phyloP scores from a whole-genome alignment of 768 basidiomycete genomes.

The Tulasnella sp. region DNA sequence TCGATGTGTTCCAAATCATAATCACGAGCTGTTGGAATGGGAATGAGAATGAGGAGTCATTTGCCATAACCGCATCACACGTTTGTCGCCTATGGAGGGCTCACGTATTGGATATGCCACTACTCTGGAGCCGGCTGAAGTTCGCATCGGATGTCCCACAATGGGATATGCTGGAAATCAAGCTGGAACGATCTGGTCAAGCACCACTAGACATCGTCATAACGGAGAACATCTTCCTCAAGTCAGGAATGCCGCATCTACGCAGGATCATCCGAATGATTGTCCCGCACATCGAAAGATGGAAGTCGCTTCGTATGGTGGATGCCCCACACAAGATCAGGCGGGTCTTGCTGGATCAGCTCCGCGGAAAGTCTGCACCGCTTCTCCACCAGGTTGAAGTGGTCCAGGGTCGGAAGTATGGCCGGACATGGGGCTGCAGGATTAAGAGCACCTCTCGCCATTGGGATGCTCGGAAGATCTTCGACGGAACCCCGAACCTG shows the following conservation, averaged over 20 bases:
- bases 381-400: background rate
- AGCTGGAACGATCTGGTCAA: background rate
- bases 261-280: background rate
- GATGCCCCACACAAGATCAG: background rate
- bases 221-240: background rate
- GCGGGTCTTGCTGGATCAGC: background rate
- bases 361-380: background rate
- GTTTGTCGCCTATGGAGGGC: too few species aligned
- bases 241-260: background rate
- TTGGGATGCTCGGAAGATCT: background rate
- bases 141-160: background rate
- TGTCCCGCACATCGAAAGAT: background rate
- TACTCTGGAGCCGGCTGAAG: background rate
- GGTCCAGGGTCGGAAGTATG: background rate
- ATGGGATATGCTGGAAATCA: background rate
- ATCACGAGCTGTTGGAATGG: background rate
- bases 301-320: background rate
- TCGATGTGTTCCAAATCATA: too few species aligned
- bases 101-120: background rate
- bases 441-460: background rate
- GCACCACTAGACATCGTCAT: background rate
- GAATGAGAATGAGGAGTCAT: background rate
- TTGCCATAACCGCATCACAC: too few species aligned
- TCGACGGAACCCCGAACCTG: background rate
- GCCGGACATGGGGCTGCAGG: background rate